A percentile compares a stretch with the other conserved stretches of the same genome.
phyloP scores from a whole-genome alignment of 2,329 filamentous ascomycete genomes.

The Phialemonium atrogriseum region DNA sequence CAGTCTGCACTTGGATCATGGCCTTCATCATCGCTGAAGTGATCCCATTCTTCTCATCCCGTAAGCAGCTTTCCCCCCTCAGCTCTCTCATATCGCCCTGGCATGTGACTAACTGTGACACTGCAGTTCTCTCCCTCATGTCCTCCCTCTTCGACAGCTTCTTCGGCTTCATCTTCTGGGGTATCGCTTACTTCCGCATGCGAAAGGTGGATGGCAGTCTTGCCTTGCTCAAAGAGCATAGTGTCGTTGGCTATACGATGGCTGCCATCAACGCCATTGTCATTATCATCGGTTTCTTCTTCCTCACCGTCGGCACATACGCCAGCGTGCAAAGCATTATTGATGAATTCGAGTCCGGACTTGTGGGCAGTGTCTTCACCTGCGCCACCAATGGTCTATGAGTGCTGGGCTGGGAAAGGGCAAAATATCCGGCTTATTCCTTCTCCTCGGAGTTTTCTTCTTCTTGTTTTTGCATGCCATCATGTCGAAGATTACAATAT shows the following conservation, averaged over 20 bases:
- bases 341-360: slow-evolving; percentile 56
- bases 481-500: no score
- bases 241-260: slow-evolving; percentile 41
- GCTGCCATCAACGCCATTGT: slow-evolving; percentile 64
- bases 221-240: slow-evolving; percentile 42
- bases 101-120: slow-evolving; percentile 4
- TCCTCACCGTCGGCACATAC: slow-evolving; percentile 77
- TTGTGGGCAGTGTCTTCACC: slow-evolving; percentile 65
- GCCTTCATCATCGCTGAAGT: slow-evolving; percentile 89
- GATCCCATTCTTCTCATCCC: slow-evolving; percentile 85
- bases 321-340: slow-evolving; percentile 67
- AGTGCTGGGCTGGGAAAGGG: no score
- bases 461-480: no score
- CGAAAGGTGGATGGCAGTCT: slow-evolving; percentile 53
- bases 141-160: slow-evolving; percentile 88
- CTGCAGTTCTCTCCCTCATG: slow-evolving; percentile 64
- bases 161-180: slow-evolving; percentile 96
- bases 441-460: no score
- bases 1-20: slow-evolving; percentile 65
- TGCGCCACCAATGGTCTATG: slow-evolving; percentile 62
- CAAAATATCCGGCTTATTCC: no score
- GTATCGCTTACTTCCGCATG: slow-evolving; percentile 72
- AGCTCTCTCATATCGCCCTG: slow-evolving; percentile 20
- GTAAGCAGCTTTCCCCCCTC: slow-evolving; percentile 29
- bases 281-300: slow-evolving; percentile 69